A percentile compares a stretch with the other conserved stretches of the same genome.
Evolutionary conservation across 306 rosid species (phyloP).

Genomic region (Cicer pinnatifidum): DNA sequence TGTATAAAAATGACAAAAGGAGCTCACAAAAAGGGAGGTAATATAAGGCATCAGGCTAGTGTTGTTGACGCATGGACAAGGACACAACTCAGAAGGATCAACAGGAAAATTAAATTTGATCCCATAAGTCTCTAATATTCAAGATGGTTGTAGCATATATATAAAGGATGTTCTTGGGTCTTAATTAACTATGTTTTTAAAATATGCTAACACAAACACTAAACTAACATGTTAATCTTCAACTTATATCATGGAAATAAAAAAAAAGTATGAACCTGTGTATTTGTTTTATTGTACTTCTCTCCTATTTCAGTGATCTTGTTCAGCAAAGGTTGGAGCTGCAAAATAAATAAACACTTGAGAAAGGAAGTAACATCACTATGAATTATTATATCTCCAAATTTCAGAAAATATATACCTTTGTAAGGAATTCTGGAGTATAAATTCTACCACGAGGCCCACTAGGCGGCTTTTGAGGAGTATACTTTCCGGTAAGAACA

Average conservation of each 20-base stretch:
- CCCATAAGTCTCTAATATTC: too few relatives aligned
- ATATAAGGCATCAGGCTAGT: too few relatives aligned
- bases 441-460: constrained; percentile 85
- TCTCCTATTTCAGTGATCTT: constrained; percentile 68
- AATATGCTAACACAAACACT: constrained; percentile 20
- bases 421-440: constrained; percentile 72
- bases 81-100: background rate
- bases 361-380: constrained; percentile 36
- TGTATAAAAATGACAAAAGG: too few relatives aligned
- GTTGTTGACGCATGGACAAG: background rate
- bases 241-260: constrained; percentile 28
- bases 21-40: too few relatives aligned
- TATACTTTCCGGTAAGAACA: constrained; percentile 83
- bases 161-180: background rate
- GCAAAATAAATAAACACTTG: constrained; percentile 46
- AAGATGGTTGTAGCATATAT: too few relatives aligned
- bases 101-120: too few relatives aligned
- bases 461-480: constrained; percentile 73
- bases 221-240: background rate
- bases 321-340: constrained; percentile 87
- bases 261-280: constrained; percentile 65
- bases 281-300: constrained; percentile 49
- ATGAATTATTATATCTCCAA: constrained; percentile 24
- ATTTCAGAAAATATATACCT: constrained; percentile 46
- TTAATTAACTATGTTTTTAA: constrained; percentile 25